Conservation (phyloP, 106 monocot genomes). For the Dioscorea alata region DNA sequence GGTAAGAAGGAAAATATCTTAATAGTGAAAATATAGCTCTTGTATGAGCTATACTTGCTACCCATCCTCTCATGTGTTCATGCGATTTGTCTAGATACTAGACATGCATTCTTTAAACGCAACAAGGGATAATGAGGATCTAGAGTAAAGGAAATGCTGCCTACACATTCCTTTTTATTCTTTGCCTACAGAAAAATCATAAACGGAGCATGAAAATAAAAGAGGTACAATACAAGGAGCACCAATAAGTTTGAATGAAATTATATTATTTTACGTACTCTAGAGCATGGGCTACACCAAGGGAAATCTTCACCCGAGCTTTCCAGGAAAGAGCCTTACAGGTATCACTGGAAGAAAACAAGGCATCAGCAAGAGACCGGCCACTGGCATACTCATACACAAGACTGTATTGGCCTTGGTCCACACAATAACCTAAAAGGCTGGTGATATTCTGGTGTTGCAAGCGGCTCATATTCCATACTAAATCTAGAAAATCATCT, state of each 20-base stretch:
- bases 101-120: too few relatives aligned
- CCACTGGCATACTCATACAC: constrained; percentile 50
- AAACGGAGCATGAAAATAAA: background rate
- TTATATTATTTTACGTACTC: constrained; percentile 37
- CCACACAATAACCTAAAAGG: constrained; percentile 57
- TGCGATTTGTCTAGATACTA: too few relatives aligned
- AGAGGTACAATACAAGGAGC: background rate
- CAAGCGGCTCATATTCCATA: constrained; percentile 31
- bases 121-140: too few relatives aligned
- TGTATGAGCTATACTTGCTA: too few relatives aligned
- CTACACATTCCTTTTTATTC: background rate
- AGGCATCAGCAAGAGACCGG: constrained; percentile 48
- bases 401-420: constrained; percentile 37
- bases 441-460: constrained; percentile 45
- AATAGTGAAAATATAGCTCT: too few relatives aligned
- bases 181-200: background rate
- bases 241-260: background rate
- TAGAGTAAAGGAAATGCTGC: too few relatives aligned
- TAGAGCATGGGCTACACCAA: constrained; percentile 61
- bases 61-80: too few relatives aligned
- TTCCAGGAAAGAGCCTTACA: constrained; percentile 53
- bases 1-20: too few relatives aligned
- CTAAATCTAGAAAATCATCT: constrained; percentile 51
- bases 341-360: constrained; percentile 21
- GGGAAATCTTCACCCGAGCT: constrained; percentile 42